These are phyloP conservation scores for Aspergillus sp. DNA, from an alignment of 2,329 filamentous ascomycete species.

Conservation along the genomic window DNA sequence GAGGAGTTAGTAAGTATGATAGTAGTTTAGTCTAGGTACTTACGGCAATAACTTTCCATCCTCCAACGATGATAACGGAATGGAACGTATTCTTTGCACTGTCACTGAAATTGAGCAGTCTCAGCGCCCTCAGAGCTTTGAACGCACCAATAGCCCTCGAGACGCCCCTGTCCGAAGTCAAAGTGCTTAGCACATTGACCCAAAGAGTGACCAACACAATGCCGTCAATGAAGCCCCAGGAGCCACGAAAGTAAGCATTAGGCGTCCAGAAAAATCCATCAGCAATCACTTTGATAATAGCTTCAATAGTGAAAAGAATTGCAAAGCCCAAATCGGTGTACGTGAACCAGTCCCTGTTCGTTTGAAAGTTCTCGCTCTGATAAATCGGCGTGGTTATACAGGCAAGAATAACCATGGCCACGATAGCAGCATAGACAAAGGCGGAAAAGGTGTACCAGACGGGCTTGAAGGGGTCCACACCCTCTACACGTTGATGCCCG, in stretches of 20 bases:
- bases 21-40: slow-evolving; percentile 32
- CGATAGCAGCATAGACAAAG: slow-evolving; percentile 90
- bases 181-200: slow-evolving; percentile 86
- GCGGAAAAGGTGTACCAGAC: slow-evolving; percentile 94
- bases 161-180: slow-evolving; percentile 80
- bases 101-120: slow-evolving; percentile 93
- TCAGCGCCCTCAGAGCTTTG: slow-evolving; percentile 89
- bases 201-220: slow-evolving; percentile 90
- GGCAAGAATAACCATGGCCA: slow-evolving; percentile 96
- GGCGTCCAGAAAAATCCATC: slow-evolving; percentile 97
- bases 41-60: slow-evolving; percentile 89
- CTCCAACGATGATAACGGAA: slow-evolving; percentile 89
- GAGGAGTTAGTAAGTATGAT: slow-evolving; percentile 6
- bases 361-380: slow-evolving; percentile 81
- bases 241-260: slow-evolving; percentile 94
- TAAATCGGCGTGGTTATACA: slow-evolving; percentile 94
- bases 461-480: slow-evolving; percentile 83
- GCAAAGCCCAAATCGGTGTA: slow-evolving; percentile 93
- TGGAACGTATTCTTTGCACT: slow-evolving; percentile 96
- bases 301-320: slow-evolving; percentile 81
- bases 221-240: slow-evolving; percentile 95
- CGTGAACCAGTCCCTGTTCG: slow-evolving; percentile 85
- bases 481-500: slow-evolving; percentile 84
- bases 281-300: slow-evolving; percentile 87
- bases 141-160: slow-evolving; percentile 93